Base-by-base conservation (phyloP, 2,329 filamentous ascomycete species). In the Lachnum nothofagi region DNA sequence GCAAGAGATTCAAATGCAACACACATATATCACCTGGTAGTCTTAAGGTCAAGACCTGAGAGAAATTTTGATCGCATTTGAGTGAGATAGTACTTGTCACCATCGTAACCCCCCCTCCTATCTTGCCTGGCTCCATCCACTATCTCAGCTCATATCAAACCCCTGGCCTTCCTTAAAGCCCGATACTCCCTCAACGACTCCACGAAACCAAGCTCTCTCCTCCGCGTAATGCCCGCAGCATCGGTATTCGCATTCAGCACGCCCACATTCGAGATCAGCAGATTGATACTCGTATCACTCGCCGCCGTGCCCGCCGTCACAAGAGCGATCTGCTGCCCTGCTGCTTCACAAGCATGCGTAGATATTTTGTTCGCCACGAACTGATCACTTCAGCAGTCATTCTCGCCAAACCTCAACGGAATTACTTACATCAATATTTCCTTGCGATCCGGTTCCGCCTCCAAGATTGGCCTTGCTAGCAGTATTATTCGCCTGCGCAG, bases 191-290 rank as follows among this genome's bases (percentile, higher is more conserved):
- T 25, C 25, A 34, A 12, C 22, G 40, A 44, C 27, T 16, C 42
- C 38, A 9, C 25, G 34, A 48, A 52, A 5, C 16, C 29, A 7
- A 41, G 25, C 14, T 27, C 46, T 27, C 50, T 51, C 23, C 47
- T 60, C 6, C 44, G 48, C 20, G 52, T 45, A 17, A 51, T 43
- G 1, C 54, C 56, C 2, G 58, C 55, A n/a, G 49, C 52, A 22
- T 59, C 45, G 1, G 51, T 58, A 42, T 58, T 57, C 8, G 39
- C 57, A 49, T 58, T 58, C 44, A 59, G 31, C 24, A 59, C 57
- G 0, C 55, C 57, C n/a, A 58, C 52, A 48, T 58, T 59, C 29
- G 57, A 59, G 29, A 58, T 60, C 35, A 60, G 49, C 14, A 60
- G 49, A 40, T 58, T 55, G 14, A 54, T 33, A 40, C 16, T 45